Base-by-base conservation (phyloP, 1,139 yeast genomes). In the Sugiyamaella novakii region DNA sequence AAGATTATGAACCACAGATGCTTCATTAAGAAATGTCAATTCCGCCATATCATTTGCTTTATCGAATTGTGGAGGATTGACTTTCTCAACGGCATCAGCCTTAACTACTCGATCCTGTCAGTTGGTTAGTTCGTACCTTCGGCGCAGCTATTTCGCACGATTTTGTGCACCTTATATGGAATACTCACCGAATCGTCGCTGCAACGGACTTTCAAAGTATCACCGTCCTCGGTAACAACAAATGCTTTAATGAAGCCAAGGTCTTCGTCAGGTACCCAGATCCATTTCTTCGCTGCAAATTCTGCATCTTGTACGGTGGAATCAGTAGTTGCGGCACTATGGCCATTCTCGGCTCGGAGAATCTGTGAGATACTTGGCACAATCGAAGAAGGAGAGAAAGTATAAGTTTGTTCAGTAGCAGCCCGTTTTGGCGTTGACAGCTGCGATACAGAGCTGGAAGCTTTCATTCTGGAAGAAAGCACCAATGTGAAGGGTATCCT, bases 31-130 rank as follows among this genome's bases (percentile, higher is more conserved):
- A 66, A 84, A 91, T 1, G 99, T 94, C 59, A 92, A 74, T 59
- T 91, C 96, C 0, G 98, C 98, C 94, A 92, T 88, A 64, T 92
- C 97, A 59, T 86, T 83, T 53, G 95, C 91, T 61, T 83, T 84
- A 68, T 92, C 95, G 67, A 92, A 92, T 60, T 87, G 87, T n/a
- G 84, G 76, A 1, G 99, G 98, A 64, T 92, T 92, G 33, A 71
- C 76, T 56, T 81, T 81, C 55, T 86, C 85, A 17, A 84, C 71
- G 25, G 69, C 66, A 21, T 72, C 69, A 27, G 77, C 71, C 24
- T 72, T 71, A 3, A 82, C 73, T 1, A 65, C 63, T 19, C 72
- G 72, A 29, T 73, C 74, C 67, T 69, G 25, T 24, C n/a, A n/a
- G n/a, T n/a, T n/a, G n/a, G n/a, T n/a, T n/a, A n/a, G n/a, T n/a